A percentile compares a stretch with the other conserved stretches of the same genome.
These are phyloP conservation scores for button mushroom (Agaricus bisporus) DNA, from an alignment of 768 basidiomycete species.

Conservation along the genomic window DNA sequence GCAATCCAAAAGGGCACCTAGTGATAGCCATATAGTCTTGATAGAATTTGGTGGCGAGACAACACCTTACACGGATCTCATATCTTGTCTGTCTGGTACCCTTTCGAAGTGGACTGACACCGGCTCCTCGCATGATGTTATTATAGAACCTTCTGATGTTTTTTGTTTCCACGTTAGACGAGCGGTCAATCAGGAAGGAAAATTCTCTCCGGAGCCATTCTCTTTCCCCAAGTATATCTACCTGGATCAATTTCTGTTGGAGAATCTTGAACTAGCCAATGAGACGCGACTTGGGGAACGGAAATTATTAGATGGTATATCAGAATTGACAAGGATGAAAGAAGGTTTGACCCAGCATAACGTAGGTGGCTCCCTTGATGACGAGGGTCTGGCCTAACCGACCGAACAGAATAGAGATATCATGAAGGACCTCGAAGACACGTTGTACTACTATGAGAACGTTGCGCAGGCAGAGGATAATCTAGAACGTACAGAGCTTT, in stretches of 20 bases:
- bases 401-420: slow-evolving; percentile 51
- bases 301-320: slow-evolving; percentile 41
- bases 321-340: slow-evolving; percentile 38
- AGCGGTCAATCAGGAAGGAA: slow-evolving; percentile 15
- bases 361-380: slow-evolving; percentile 31
- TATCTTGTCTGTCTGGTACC: slow-evolving; percentile 45
- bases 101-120: slow-evolving; percentile 27
- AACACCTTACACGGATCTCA: slow-evolving; percentile 45
- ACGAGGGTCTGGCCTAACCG: neutral
- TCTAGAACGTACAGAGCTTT: slow-evolving; percentile 34
- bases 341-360: slow-evolving; percentile 45
- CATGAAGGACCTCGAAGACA: slow-evolving; percentile 51
- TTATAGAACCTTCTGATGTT: slow-evolving; percentile 57
- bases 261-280: slow-evolving; percentile 43
- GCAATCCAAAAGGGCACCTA: slow-evolving; percentile 15
- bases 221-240: slow-evolving; percentile 60
- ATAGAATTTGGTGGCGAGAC: slow-evolving; percentile 41
- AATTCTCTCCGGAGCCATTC: slow-evolving; percentile 36
- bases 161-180: slow-evolving; percentile 48
- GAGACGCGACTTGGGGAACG: slow-evolving; percentile 29
- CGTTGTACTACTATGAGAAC: slow-evolving; percentile 67
- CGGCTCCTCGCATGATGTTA: slow-evolving; percentile 44
- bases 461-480: slow-evolving; percentile 47
- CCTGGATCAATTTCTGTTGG: slow-evolving; percentile 65
- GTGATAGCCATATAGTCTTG: slow-evolving; percentile 41